Conservation (phyloP, 257 asterid species). For the Penstemon davidsonii region DNA sequence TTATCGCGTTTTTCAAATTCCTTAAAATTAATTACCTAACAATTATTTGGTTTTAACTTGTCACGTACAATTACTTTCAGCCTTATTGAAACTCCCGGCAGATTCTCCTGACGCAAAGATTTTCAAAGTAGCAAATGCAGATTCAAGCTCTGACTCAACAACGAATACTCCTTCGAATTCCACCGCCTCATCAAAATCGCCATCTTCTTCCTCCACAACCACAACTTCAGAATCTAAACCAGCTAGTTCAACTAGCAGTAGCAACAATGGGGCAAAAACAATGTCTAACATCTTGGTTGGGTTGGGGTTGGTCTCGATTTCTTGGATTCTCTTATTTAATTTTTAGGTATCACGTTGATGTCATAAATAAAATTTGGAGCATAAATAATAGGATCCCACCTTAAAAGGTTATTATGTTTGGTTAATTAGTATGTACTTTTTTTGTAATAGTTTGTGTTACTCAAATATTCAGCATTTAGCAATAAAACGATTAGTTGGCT, state of each 20-base stretch:
- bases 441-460: no score
- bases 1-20: no score
- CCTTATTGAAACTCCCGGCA: slow-evolving; percentile 54
- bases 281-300: slow-evolving; percentile 17
- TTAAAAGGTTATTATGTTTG: no score
- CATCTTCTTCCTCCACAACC: slow-evolving; percentile 28
- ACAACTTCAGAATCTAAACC: slow-evolving; percentile 39
- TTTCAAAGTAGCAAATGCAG: slow-evolving; percentile 44
- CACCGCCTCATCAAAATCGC: slow-evolving; percentile 33
- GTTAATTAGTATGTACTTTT: no score
- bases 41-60: no score
- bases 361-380: slow-evolving; percentile 16
- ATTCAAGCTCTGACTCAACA: slow-evolving; percentile 37
- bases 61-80: slow-evolving; percentile 29
- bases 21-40: no score
- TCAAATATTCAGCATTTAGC: no score
- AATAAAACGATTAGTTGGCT: no score
- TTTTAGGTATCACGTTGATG: not conserved
- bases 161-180: slow-evolving; percentile 32
- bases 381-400: no score
- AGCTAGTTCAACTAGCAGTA: slow-evolving; percentile 20
- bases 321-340: slow-evolving; percentile 29
- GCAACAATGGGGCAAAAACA: slow-evolving; percentile 29
- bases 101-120: slow-evolving; percentile 70
- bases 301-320: slow-evolving; percentile 29